phyloP scores from a whole-genome alignment of 805 yeast genomes.

The Zygoascus flipseniorum region DNA sequence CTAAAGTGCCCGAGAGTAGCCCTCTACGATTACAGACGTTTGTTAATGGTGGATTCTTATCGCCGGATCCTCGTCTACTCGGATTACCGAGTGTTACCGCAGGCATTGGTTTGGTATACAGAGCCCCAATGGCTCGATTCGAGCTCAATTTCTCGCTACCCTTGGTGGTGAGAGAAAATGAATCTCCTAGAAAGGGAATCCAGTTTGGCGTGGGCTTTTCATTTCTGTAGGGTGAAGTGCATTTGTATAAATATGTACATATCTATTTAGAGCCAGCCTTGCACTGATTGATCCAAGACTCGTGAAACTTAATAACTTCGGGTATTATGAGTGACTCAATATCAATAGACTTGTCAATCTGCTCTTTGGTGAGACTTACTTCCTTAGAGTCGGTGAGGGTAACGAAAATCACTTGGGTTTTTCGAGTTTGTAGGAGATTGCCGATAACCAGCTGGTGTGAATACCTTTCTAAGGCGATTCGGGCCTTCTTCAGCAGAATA shows the following conservation, averaged over 20 bases:
- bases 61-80: slow-evolving; percentile 22
- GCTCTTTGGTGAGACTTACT: slow-evolving; percentile 33
- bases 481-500: slow-evolving; percentile 66
- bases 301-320: slow-evolving; percentile 56
- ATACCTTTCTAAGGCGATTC: slow-evolving; percentile 72
- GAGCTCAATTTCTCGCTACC: slow-evolving; percentile 62
- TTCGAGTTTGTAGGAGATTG: slow-evolving; percentile 80
- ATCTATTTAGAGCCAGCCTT: not conserved
- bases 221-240: slow-evolving; percentile 34
- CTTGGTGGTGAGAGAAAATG: slow-evolving; percentile 41
- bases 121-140: slow-evolving; percentile 58
- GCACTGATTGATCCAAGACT: slow-evolving; percentile 43
- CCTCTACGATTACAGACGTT: slow-evolving; percentile 58
- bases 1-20: slow-evolving; percentile 38
- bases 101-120: slow-evolving; percentile 55
- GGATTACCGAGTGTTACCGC: slow-evolving; percentile 41
- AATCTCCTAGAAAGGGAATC: slow-evolving; percentile 51
- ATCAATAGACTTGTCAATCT: slow-evolving; percentile 39
- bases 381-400: slow-evolving; percentile 33
- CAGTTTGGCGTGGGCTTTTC: slow-evolving; percentile 59
- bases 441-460: slow-evolving; percentile 94
- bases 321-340: slow-evolving; percentile 82
- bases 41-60: slow-evolving; percentile 46
- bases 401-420: slow-evolving; percentile 81
- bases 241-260: slow-evolving; percentile 1